These are phyloP conservation scores for Dactylellina parvicollis DNA, from an alignment of 2,329 filamentous ascomycete genomes.

Conservation along the genomic window DNA sequence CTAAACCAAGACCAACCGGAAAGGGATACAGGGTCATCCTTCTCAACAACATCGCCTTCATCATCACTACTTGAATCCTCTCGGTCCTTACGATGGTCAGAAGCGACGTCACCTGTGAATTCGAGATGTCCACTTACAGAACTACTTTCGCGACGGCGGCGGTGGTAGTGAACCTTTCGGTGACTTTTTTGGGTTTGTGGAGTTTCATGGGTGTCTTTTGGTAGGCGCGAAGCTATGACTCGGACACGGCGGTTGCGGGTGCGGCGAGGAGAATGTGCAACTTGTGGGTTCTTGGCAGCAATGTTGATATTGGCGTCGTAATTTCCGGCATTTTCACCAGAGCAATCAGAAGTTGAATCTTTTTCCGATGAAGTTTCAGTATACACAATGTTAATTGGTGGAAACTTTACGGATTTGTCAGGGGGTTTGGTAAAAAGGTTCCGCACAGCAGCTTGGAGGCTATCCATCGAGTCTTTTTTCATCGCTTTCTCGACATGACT, in stretches of 20 bases:
- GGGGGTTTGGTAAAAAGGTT: background rate
- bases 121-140: background rate
- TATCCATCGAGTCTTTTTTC: background rate
- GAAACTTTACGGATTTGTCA: background rate
- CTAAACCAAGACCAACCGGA: conserved; percentile 29
- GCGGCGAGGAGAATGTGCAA: background rate
- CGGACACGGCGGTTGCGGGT: background rate
- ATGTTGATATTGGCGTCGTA: background rate
- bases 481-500: background rate
- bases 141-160: background rate
- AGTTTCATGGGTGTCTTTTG: too few relatives aligned
- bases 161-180: background rate
- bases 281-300: background rate
- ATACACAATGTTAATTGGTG: background rate
- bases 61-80: background rate
- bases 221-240: too few relatives aligned
- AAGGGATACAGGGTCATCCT: background rate
- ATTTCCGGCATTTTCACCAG: background rate
- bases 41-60: background rate
- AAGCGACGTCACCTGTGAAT: too few relatives aligned
- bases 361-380: background rate
- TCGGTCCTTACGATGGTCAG: background rate
- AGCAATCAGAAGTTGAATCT: background rate
- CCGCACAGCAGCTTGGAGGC: background rate
- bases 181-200: background rate